phyloP scores from a whole-genome alignment of 108 stramenopile species.

The Nannochloropsis salina region DNA sequence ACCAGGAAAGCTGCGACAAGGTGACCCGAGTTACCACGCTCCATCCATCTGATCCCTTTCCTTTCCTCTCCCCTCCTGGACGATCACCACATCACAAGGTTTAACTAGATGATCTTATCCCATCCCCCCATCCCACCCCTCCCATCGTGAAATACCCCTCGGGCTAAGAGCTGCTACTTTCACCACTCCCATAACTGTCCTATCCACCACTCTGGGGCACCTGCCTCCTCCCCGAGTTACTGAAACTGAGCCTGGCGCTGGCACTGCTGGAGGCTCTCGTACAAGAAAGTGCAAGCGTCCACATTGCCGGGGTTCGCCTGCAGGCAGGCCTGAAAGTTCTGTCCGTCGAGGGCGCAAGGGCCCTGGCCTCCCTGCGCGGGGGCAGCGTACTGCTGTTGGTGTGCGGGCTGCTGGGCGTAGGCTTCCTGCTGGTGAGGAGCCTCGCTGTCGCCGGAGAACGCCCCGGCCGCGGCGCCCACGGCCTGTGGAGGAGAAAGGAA shows the following conservation, averaged over 20 bases:
- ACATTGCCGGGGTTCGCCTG: slow-evolving; percentile 79
- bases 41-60: too few relatives aligned
- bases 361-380: slow-evolving; percentile 47
- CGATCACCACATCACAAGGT: too few relatives aligned
- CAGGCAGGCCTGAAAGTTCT: slow-evolving; percentile 85
- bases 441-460: slow-evolving; percentile 17
- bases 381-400: slow-evolving; percentile 40
- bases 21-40: too few relatives aligned
- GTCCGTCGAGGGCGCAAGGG: slow-evolving; percentile 73
- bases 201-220: neutral
- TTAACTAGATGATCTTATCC: too few relatives aligned
- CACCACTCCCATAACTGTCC: neutral
- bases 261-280: slow-evolving; percentile 79
- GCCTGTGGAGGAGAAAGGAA: neutral
- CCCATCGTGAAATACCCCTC: too few relatives aligned
- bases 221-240: neutral
- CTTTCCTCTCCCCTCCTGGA: too few relatives aligned
- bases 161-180: too few relatives aligned
- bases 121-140: too few relatives aligned
- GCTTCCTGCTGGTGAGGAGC: slow-evolving; percentile 40
- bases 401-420: slow-evolving; percentile 49
- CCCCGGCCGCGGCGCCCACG: neutral
- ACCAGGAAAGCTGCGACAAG: too few relatives aligned
- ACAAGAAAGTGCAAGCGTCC: slow-evolving; percentile 77
- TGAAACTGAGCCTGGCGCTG: slow-evolving; percentile 28